Percentiles rank a stretch among this genome's conserved stretches.
These are phyloP conservation scores for Letharia columbiana DNA, from an alignment of 495 filamentous ascomycete species.

Conservation along the genomic window DNA sequence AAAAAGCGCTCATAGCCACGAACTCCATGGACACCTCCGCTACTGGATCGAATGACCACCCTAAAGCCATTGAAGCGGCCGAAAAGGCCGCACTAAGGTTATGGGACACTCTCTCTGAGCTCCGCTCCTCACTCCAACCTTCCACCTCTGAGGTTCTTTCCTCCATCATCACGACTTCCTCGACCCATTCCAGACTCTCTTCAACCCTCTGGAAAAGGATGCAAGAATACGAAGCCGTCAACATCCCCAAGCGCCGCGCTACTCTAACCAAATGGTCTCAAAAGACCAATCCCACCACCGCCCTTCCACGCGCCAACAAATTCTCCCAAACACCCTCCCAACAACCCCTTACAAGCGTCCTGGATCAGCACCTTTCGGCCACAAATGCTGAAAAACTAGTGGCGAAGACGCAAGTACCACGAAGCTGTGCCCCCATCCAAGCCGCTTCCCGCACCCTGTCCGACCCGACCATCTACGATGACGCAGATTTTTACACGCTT, in stretches of 20 bases:
- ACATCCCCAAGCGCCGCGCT: constrained; percentile 36
- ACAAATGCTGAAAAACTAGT: constrained; percentile 58
- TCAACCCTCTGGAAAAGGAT: constrained; percentile 67
- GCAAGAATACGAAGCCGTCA: constrained; percentile 50
- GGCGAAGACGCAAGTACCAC: constrained; percentile 52
- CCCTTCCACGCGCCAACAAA: constrained; percentile 34
- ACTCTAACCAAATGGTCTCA: constrained; percentile 42
- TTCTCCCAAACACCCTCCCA: constrained; percentile 38
- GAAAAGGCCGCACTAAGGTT: constrained; percentile 82
- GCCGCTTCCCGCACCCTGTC: constrained; percentile 30
- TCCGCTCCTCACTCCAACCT: constrained; percentile 48
- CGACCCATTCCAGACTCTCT: constrained; percentile 33
- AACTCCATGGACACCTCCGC: constrained; percentile 50
- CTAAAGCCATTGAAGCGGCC: constrained; percentile 54
- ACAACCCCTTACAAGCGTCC: constrained; percentile 59
- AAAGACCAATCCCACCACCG: constrained; percentile 40
- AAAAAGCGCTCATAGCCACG: constrained; percentile 74
- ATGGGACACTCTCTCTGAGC: constrained; percentile 72
- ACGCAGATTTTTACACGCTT: constrained; percentile 86
- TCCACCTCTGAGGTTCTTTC: constrained; percentile 32
- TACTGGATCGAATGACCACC: constrained; percentile 28
- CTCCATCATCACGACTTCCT: constrained; percentile 35
- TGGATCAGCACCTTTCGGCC: constrained; percentile 60
- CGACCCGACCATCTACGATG: constrained; percentile 61
- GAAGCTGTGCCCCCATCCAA: constrained; percentile 66